Evolutionary conservation across 345 rosid genomes (phyloP), one percentile per base, ranked within the genome.

Genomic region (Moringa oleifera): DNA sequence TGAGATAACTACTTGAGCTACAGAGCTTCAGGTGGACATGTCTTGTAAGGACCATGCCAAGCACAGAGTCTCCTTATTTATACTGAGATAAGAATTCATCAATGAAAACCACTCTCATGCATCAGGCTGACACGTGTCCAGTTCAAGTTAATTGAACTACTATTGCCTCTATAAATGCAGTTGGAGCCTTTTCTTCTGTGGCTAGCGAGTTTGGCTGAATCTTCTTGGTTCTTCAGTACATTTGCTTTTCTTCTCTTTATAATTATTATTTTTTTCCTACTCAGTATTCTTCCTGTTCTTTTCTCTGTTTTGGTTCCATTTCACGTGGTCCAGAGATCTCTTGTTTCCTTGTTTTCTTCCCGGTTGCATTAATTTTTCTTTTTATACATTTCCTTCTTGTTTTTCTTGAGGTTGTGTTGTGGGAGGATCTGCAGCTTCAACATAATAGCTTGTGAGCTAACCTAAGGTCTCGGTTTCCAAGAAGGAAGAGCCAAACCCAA

Each of bases 121-220:
- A 55, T 63, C 49, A 20, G 23, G 60, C 15, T 1, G 72, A 75
- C 91, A 80, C 80, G 87, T 79, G 87, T 82, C 67, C 25, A 33
- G 41, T 55, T 58, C 23, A 50, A 46, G 75, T 76, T 74, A 82
- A 75, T 66, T 73, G 50, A 36, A 46, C 46, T 28, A 36, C 62
- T 61, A 22, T 57, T 63, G 11, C 20, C 62, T 46, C 21, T 28
- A 18, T 28, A 31, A 46, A 56, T 46, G 25, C 16, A 51, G 53
- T 18, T 28, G 33, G 3, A 28, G 33, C 8, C 33, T 28, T 28
- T 61, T 54, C 7, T 41, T 19, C 55, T 57, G 59, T 57, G 65
- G 59, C 58, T 64, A 61, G 56, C n/a, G n/a, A n/a, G n/a, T n/a
- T 56, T 57, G 62, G 68, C 73, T 57, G 61, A 49, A 55, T 47